phyloP scores from a whole-genome alignment of 1,284 basidiomycete genomes.

The Heimioporus retisporus region DNA sequence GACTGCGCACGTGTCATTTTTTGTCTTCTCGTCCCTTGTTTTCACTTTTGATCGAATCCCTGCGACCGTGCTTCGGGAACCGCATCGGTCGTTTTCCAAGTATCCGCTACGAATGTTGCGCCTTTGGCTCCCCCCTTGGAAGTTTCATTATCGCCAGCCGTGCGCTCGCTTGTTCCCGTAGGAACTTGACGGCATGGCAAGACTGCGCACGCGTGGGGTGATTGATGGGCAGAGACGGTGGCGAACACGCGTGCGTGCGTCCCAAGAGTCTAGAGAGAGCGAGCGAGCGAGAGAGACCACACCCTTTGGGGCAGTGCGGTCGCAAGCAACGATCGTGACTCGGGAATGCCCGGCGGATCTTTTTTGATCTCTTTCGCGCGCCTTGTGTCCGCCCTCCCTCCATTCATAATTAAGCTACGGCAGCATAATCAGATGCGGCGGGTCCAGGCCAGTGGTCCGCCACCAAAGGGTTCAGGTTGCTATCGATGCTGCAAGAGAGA shows the following conservation, averaged over 20 bases:
- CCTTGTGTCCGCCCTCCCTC: conserved; percentile 35
- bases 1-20: conserved; percentile 15
- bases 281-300: too few species aligned
- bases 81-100: conserved; percentile 9
- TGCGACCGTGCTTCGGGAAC: conserved; percentile 25
- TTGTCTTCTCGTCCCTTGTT: conserved; percentile 15
- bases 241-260: conserved; percentile 28
- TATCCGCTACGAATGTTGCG: conserved; percentile 11
- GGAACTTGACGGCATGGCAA: conserved; percentile 35
- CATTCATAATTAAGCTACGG: conserved; percentile 23
- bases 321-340: conserved; percentile 27
- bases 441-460: conserved; percentile 18
- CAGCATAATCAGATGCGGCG: conserved; percentile 15
- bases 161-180: conserved; percentile 35
- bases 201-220: conserved; percentile 35
- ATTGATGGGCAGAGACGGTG: conserved; percentile 39
- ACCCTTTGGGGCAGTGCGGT: conserved; percentile 23
- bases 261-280: too few species aligned
- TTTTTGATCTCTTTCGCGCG: conserved; percentile 27
- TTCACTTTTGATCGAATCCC: conserved; percentile 15
- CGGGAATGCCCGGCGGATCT: conserved; percentile 37
- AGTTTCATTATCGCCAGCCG: conserved; percentile 26
- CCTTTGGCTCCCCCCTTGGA: too few species aligned
- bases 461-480: conserved; percentile 25
- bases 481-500: too few species aligned